Base-by-base conservation (phyloP, 1,284 basidiomycete species). In the Singerocomus inundabilis region DNA sequence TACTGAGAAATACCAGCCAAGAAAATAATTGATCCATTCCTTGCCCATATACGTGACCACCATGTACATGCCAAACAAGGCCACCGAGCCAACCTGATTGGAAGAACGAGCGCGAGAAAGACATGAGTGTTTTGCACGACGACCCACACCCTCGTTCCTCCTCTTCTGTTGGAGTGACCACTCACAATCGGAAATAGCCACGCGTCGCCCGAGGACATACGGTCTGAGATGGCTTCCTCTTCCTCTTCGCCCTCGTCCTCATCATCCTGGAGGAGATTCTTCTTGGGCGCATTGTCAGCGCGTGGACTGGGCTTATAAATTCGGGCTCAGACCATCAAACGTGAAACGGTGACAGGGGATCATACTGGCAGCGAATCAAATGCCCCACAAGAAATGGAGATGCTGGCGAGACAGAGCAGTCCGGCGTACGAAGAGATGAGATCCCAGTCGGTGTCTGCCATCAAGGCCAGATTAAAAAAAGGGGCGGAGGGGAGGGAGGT, bases 11-110 rank as follows among this genome's bases (percentile, higher is more conserved):
- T 93, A 93, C 74, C 84, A 83, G n/a, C 79, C 80, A 18, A 92
- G 70, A 2, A 90, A 54, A 74, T 76, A 81, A 64, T 92, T 92
- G 55, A 97, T 84, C 86, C 90, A 92, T 58, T 84, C 81, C 59
- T 80, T 83, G 35, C 91, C 90, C 37, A 91, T 70, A 64, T 87
- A 94, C 63, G 84, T 85, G 57, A 93, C 78, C 32, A 85, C 70
- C 42, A 81, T 61, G 62, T 89, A 93, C 45, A 92, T 68, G 6
- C 82, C 79, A 53, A 87, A 73, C 26, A 93, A 72, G 18, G 78
- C 76, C 4, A 71, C 71, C 1, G 86, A 89, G 7, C 84, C 88
- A 51, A 87, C 67, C 85, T 89, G 37, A 16, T 28, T 28, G 12
- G 12, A n/a, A n/a, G n/a, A n/a, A n/a, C n/a, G n/a, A n/a, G n/a